Conservation (phyloP, 2,329 filamentous ascomycete genomes). For the Neophaeococcomyces mojaviensis region DNA sequence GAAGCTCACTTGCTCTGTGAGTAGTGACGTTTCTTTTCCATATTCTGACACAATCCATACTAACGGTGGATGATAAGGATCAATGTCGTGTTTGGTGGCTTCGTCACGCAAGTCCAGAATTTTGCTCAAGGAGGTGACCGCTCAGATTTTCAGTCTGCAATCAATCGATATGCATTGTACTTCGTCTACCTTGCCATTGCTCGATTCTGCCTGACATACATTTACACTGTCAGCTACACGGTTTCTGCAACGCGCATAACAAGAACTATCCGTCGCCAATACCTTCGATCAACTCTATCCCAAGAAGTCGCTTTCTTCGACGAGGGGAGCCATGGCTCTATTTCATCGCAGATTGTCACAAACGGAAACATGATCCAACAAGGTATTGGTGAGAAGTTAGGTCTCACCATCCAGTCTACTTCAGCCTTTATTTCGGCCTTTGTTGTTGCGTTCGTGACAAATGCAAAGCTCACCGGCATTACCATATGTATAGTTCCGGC, state of each 20-base stretch:
- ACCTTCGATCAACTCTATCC: conserved; percentile 25
- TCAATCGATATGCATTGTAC: conserved; percentile 24
- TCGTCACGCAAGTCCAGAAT: conserved; percentile 25
- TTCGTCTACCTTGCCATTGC: conserved; percentile 33
- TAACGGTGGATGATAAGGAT: conserved; percentile 14
- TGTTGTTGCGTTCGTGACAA: conserved; percentile 21
- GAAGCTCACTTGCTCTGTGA: conserved; percentile 25
- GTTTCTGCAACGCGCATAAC: conserved; percentile 23
- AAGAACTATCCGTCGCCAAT: conserved; percentile 18
- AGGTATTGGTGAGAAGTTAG: conserved; percentile 23
- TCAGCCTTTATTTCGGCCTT: conserved; percentile 23
- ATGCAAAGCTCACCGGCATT: conserved; percentile 25
- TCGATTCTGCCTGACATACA: conserved; percentile 28
- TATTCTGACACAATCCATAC: neutral
- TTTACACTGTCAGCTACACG: conserved; percentile 25
- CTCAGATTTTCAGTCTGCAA: conserved; percentile 17
- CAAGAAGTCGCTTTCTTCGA: conserved; percentile 30
- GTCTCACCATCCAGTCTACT: conserved; percentile 18
- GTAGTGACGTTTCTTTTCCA: neutral
- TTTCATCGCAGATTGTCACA: conserved; percentile 26
- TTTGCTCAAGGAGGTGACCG: conserved; percentile 17
- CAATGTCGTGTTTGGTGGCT: conserved; percentile 32
- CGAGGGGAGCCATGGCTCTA: conserved; percentile 23
- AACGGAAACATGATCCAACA: conserved; percentile 25
- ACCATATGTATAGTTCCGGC: conserved; percentile 18